These are phyloP conservation scores for Euphrasia arctica DNA, from an alignment of 305 asterid genomes.

Conservation along the genomic window DNA sequence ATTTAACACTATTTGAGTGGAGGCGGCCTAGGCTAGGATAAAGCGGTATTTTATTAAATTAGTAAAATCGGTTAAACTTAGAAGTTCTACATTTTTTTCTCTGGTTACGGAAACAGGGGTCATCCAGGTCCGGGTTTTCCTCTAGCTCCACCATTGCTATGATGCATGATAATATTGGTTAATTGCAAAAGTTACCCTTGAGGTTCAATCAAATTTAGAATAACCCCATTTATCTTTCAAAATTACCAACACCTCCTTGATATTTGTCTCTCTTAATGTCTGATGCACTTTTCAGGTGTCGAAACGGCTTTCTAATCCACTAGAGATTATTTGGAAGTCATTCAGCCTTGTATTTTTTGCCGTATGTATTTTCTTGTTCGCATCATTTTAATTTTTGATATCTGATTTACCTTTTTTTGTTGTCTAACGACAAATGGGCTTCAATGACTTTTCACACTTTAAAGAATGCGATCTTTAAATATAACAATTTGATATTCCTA, in stretches of 20 bases:
- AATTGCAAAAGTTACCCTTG: neutral
- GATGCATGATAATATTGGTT: neutral
- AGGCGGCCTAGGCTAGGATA: too few species aligned
- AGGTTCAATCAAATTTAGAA: neutral
- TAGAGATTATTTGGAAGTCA: slow-evolving; percentile 77
- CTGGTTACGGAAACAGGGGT: too few species aligned
- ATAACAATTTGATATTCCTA: neutral
- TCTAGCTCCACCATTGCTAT: neutral
- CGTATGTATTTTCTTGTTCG: slow-evolving; percentile 50
- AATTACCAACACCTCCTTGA: neutral
- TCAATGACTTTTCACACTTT: neutral
- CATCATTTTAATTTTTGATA: neutral
- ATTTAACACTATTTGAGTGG: too few species aligned
- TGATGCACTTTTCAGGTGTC: slow-evolving; percentile 52
- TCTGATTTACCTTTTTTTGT: slow-evolving; percentile 1
- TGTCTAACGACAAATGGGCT: neutral
- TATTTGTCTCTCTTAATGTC: neutral
- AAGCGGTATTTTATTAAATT: too few species aligned
- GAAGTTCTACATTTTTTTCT: neutral
- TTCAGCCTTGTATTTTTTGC: slow-evolving; percentile 95
- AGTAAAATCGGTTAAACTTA: neutral
- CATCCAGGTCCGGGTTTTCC: too few species aligned
- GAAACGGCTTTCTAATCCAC: slow-evolving; percentile 68
- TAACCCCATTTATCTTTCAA: neutral
- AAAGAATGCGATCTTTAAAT: neutral